Conservation (phyloP, 441 rosid genomes). For the Bocquillonia castaneifolia region DNA sequence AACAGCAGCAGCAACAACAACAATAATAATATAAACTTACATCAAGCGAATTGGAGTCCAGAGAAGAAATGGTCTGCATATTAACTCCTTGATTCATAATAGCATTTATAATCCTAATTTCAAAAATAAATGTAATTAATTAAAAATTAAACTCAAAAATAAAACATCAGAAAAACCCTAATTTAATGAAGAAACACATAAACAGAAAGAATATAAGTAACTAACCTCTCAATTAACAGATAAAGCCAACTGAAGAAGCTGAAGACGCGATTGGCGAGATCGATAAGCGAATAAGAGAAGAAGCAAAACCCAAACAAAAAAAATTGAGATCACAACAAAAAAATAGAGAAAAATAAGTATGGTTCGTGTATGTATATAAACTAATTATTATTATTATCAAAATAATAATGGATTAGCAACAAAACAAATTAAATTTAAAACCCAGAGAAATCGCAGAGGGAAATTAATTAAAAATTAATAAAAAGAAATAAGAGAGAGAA, state of each 20-base stretch:
- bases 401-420: too few species aligned
- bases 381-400: not conserved
- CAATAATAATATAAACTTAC: constrained; percentile 29
- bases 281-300: constrained; percentile 6
- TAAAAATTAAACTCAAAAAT: not conserved
- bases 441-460: too few species aligned
- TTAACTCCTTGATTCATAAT: constrained; percentile 79
- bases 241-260: not conserved
- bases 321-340: constrained; percentile 14
- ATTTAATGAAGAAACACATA: not conserved
- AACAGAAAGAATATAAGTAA: not conserved
- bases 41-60: constrained; percentile 64
- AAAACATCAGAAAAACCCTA: constrained; percentile 39
- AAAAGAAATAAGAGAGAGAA: not conserved
- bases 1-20: not conserved
- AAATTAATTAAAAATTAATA: too few species aligned
- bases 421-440: too few species aligned
- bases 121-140: not conserved
- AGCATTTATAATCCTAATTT: constrained; percentile 37
- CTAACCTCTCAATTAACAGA: constrained; percentile 15
- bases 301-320: constrained; percentile 8
- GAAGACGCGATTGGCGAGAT: constrained; percentile 9
- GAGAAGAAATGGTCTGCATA: constrained; percentile 51
- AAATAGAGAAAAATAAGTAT: not conserved
- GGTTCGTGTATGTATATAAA: not conserved